phyloP scores from a whole-genome alignment of 805 yeast species.

The Metschnikowia amazonensis region DNA sequence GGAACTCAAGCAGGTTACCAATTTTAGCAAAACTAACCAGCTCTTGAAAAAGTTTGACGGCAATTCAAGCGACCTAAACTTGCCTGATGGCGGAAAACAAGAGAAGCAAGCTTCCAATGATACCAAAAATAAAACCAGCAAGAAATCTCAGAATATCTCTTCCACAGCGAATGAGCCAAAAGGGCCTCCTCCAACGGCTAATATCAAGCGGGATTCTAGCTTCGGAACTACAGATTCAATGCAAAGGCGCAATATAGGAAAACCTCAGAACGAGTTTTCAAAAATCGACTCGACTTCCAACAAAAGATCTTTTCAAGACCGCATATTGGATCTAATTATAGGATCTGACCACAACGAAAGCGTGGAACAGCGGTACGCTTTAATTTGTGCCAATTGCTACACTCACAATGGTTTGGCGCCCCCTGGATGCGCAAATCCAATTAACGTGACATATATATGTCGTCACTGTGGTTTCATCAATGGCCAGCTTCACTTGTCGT shows the following conservation, averaged over 20 bases:
- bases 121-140: background rate
- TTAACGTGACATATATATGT: constrained; percentile 53
- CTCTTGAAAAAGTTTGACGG: constrained; percentile 54
- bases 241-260: background rate
- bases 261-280: background rate
- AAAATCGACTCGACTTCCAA: background rate
- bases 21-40: constrained; percentile 72
- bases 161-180: background rate
- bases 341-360: constrained; percentile 64
- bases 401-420: constrained; percentile 81
- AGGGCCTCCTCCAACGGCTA: background rate
- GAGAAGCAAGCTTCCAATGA: background rate
- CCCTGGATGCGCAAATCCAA: constrained; percentile 53
- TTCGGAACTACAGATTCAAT: background rate
- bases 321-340: constrained; percentile 35
- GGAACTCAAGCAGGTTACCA: constrained; percentile 66
- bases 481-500: constrained; percentile 19
- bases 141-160: background rate
- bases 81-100: constrained; percentile 1
- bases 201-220: background rate
- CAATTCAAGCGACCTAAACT: constrained; percentile 2
- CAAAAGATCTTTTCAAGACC: constrained; percentile 31
- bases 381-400: constrained; percentile 64
- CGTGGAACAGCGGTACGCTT: constrained; percentile 59
- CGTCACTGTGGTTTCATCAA: constrained; percentile 56